phyloP scores from a whole-genome alignment of 2,329 filamentous ascomycete genomes.

The Trichoderma sp. region DNA sequence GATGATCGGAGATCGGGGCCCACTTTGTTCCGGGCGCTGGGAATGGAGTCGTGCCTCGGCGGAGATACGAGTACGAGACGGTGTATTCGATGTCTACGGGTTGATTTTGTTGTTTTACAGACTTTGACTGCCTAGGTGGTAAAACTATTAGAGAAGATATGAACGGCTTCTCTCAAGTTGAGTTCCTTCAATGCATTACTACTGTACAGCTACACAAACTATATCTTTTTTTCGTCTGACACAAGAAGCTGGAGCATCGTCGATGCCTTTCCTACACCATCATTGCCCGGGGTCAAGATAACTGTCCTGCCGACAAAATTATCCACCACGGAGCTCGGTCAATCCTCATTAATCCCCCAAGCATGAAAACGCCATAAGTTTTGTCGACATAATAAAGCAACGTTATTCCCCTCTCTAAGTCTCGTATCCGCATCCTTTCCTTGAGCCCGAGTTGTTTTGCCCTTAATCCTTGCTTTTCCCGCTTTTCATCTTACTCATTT shows the following conservation, averaged over 20 bases:
- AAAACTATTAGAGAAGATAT: neutral
- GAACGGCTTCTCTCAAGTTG: neutral
- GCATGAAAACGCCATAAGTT: slow-evolving; percentile 4
- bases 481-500: slow-evolving; percentile 25
- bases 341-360: neutral
- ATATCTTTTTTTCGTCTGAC: neutral
- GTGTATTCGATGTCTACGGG: neutral
- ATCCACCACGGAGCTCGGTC: neutral
- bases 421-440: neutral
- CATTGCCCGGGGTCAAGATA: neutral
- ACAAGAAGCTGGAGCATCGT: neutral
- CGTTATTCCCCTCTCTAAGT: neutral
- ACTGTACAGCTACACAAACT: neutral
- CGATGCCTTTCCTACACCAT: neutral
- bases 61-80: neutral
- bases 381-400: neutral
- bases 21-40: slow-evolving; percentile 11
- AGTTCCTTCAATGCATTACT: neutral
- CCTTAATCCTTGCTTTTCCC: neutral
- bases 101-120: neutral
- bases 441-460: neutral
- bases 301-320: neutral
- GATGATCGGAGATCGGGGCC: slow-evolving; percentile 17
- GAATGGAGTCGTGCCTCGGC: neutral
- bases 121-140: neutral